These are phyloP conservation scores for Oemleria cerasiformis DNA, from an alignment of 306 rosid genomes.

Conservation along the genomic window DNA sequence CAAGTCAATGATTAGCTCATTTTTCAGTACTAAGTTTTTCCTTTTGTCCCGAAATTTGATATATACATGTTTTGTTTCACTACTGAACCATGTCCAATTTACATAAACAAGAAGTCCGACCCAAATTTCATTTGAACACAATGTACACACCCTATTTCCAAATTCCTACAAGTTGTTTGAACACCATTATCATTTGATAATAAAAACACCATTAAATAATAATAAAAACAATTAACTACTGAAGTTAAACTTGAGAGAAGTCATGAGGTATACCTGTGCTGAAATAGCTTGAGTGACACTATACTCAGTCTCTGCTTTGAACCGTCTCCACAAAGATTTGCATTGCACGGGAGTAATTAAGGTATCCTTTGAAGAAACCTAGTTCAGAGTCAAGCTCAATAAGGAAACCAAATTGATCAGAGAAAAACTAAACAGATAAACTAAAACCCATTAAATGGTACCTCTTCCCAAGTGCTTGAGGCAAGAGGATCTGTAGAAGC, in stretches of 20 bases:
- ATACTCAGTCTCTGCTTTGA: constrained; percentile 78
- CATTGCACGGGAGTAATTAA: constrained; percentile 80
- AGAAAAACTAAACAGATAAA: constrained; percentile 12
- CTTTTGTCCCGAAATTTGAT: not conserved
- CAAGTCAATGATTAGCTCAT: not conserved
- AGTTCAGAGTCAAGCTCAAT: constrained; percentile 15
- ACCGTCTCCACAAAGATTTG: constrained; percentile 90
- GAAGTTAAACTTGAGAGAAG: not conserved
- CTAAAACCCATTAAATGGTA: constrained; percentile 33
- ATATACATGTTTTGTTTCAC: not conserved
- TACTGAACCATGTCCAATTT: not conserved
- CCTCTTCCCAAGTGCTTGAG: constrained; percentile 92
- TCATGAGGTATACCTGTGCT: constrained; percentile 56
- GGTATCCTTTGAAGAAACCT: constrained; percentile 63
- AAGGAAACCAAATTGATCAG: constrained; percentile 18
- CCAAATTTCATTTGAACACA: not conserved
- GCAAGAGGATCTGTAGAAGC: constrained; percentile 65
- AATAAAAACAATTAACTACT: constrained; percentile 1
- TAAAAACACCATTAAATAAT: constrained; percentile 1
- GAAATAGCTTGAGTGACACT: constrained; percentile 77
- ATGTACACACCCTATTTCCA: not conserved
- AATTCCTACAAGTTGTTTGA: not conserved
- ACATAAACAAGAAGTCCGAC: not conserved
- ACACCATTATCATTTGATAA: not conserved
- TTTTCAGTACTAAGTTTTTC: not conserved